Percentiles rank a stretch among this genome's conserved stretches.
These are phyloP conservation scores for Stereocaulon alpinum DNA, from an alignment of 495 filamentous ascomycete genomes.

Conservation along the genomic window DNA sequence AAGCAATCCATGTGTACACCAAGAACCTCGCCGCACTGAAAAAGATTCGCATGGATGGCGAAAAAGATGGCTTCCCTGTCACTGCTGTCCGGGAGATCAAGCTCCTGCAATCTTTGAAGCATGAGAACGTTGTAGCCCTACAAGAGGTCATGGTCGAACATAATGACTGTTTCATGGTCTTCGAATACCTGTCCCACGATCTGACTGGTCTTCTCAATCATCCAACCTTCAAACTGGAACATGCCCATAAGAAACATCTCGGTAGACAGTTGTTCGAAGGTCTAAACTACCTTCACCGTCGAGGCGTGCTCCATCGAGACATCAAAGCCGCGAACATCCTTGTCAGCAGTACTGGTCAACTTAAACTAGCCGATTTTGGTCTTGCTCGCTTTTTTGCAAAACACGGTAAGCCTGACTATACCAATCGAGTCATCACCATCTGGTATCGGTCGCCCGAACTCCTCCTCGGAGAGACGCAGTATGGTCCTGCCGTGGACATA, in stretches of 20 bases:
- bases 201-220: conserved; percentile 83
- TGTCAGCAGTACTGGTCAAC: conserved; percentile 72
- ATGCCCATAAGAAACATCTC: conserved; percentile 85
- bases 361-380: conserved; percentile 95
- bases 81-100: conserved; percentile 97
- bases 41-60: conserved; percentile 90
- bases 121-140: conserved; percentile 78
- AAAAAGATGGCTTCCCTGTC: conserved; percentile 94
- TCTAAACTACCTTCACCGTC: conserved; percentile 84
- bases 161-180: conserved; percentile 99
- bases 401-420: conserved; percentile 87
- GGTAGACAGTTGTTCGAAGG: conserved; percentile 91
- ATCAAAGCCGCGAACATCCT: conserved; percentile 94
- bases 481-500: conserved; percentile 90
- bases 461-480: conserved; percentile 85
- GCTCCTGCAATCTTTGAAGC: conserved; percentile 84
- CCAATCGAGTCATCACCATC: conserved; percentile 91
- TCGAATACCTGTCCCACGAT: conserved; percentile 96
- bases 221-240: conserved; percentile 77
- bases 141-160: conserved; percentile 96
- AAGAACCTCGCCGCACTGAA: conserved; percentile 85
- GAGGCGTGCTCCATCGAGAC: conserved; percentile 90
- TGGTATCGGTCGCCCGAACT: conserved; percentile 47
- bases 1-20: conserved; percentile 82
- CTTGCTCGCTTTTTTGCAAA: conserved; percentile 96